Conservation (phyloP, 2,329 filamentous ascomycete species). For the Coniochaeta ligniaria region DNA sequence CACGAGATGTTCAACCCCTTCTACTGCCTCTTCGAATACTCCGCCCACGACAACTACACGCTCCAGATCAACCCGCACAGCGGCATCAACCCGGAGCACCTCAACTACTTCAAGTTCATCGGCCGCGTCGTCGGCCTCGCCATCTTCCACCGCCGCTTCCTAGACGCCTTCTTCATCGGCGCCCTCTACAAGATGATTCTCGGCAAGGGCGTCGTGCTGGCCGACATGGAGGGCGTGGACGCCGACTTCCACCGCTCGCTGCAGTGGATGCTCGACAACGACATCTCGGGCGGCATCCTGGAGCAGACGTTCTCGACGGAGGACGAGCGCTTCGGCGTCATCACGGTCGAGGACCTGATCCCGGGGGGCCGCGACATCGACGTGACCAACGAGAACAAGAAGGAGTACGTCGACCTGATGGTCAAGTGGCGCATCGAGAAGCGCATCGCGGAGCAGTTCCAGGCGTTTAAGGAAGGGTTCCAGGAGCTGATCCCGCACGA, state of each 20-base stretch:
- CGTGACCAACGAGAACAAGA: slow-evolving; percentile 98
- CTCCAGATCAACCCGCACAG: slow-evolving; percentile 99
- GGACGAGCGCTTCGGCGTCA: slow-evolving; percentile 93
- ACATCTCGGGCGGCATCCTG: slow-evolving; percentile 84
- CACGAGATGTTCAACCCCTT: slow-evolving; percentile 99
- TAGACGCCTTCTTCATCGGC: slow-evolving; percentile 98
- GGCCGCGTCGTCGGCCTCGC: slow-evolving; percentile 92
- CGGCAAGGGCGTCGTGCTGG: slow-evolving; percentile 81
- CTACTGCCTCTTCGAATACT: slow-evolving; percentile 99
- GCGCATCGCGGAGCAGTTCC: slow-evolving; percentile 96
- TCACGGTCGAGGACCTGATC: slow-evolving; percentile 89
- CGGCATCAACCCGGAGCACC: slow-evolving; percentile 96
- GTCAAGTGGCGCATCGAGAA: slow-evolving; percentile 99
- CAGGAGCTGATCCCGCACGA: slow-evolving; percentile 95
- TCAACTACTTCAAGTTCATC: slow-evolving; percentile 99
- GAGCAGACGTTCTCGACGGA: slow-evolving; percentile 97
- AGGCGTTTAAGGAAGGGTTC: slow-evolving; percentile 95
- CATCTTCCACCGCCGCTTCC: slow-evolving; percentile 95
- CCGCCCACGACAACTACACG: slow-evolving; percentile 98
- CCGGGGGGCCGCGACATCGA: slow-evolving; percentile 85
- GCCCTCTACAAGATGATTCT: slow-evolving; percentile 99
- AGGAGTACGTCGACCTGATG: slow-evolving; percentile 96
- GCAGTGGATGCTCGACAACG: slow-evolving; percentile 97
- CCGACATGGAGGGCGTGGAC: slow-evolving; percentile 98
- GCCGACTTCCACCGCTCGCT: slow-evolving; percentile 95